Conservation (phyloP, 768 basidiomycete species). For the Amanita thiersii region DNA sequence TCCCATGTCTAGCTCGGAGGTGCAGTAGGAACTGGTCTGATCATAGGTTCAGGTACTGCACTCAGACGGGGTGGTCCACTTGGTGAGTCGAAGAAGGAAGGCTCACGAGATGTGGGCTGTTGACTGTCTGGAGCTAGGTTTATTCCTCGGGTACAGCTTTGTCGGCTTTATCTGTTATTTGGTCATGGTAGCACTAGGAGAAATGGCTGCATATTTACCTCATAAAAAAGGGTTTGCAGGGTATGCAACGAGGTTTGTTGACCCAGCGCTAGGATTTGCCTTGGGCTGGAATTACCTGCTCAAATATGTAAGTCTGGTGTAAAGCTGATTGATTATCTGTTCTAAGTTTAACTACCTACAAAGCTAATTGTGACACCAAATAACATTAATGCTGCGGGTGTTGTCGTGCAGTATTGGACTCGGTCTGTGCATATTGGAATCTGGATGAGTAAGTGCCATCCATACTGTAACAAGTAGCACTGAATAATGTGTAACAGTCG, state of each 20-base stretch:
- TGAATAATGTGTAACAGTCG: constrained; percentile 23
- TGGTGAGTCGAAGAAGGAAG: constrained; percentile 18
- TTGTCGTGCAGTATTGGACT: constrained; percentile 43
- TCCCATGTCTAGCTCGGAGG: constrained; percentile 33
- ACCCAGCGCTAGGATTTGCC: constrained; percentile 62
- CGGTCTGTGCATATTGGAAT: constrained; percentile 33
- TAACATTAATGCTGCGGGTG: constrained; percentile 56
- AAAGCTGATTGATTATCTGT: constrained; percentile 6
- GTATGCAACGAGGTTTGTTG: constrained; percentile 57
- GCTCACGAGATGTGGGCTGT: neutral
- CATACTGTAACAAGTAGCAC: neutral
- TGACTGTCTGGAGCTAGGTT: constrained; percentile 12
- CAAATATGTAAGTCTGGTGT: constrained; percentile 34
- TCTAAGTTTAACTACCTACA: constrained; percentile 11
- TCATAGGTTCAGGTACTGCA: constrained; percentile 54
- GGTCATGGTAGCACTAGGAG: constrained; percentile 48
- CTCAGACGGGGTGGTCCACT: constrained; percentile 47
- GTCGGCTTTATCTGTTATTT: constrained; percentile 52
- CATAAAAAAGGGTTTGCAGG: constrained; percentile 57
- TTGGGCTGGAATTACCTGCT: constrained; percentile 58
- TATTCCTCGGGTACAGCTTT: constrained; percentile 33
- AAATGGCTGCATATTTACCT: constrained; percentile 44
- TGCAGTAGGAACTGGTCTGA: constrained; percentile 47
- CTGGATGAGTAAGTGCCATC: constrained; percentile 45
- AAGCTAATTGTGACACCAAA: constrained; percentile 60